Percentiles rank a stretch among this genome's conserved stretches.
Conservation (phyloP, 805 yeast genomes). For the Nakazawaea populi region DNA sequence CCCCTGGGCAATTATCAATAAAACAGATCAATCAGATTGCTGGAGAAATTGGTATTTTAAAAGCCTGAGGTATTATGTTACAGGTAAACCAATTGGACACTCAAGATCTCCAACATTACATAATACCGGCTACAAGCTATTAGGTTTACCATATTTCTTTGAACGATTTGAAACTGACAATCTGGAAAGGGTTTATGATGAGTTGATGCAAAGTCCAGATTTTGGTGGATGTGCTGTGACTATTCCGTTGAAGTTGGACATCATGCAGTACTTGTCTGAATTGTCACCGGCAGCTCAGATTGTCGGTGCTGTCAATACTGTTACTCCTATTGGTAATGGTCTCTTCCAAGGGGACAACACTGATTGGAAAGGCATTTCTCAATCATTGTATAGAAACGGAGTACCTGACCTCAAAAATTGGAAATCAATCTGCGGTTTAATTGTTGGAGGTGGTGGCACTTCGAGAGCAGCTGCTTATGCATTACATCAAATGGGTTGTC, state of each 20-base stretch:
- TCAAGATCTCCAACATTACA: conserved; percentile 89
- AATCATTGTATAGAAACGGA: conserved; percentile 61
- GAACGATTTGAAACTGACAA: conserved; percentile 61
- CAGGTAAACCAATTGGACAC: conserved; percentile 78
- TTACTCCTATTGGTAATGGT: conserved; percentile 48
- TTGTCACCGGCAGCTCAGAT: conserved; percentile 68
- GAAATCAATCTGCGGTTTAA: conserved; percentile 51
- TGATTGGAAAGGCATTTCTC: conserved; percentile 86
- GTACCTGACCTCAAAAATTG: conserved; percentile 36
- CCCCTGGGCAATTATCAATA: conserved; percentile 74
- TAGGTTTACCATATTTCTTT: conserved; percentile 75
- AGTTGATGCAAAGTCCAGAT: conserved; percentile 38
- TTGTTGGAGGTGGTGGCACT: conserved; percentile 97
- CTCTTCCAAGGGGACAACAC: conserved; percentile 80
- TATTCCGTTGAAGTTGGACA: conserved; percentile 84
- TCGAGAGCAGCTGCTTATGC: conserved; percentile 94
- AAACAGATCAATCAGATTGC: conserved; percentile 55
- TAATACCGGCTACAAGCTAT: conserved; percentile 65
- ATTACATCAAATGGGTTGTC: conserved; percentile 70
- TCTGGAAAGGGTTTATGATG: conserved; percentile 48
- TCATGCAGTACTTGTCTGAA: conserved; percentile 59
- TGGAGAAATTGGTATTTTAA: conserved; percentile 56
- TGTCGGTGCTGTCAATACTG: conserved; percentile 96
- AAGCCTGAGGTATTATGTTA: conserved; percentile 59
- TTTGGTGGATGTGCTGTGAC: conserved; percentile 97